phyloP scores from a whole-genome alignment of 345 rosid species.

The Garcia nutans region DNA sequence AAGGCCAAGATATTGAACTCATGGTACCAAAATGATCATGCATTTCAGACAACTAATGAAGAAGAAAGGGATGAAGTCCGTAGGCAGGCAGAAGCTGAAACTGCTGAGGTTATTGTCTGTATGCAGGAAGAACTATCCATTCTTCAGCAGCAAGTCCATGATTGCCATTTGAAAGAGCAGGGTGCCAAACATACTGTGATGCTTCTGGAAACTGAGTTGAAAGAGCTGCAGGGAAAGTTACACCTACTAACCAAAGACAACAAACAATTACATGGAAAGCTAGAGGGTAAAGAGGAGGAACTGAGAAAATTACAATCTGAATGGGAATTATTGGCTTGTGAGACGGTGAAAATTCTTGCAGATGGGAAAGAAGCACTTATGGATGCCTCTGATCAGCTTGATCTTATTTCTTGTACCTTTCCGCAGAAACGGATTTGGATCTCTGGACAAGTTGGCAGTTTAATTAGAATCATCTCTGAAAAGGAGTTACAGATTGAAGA shows the following conservation, averaged over 20 bases:
- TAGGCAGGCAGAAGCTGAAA: conserved; percentile 84
- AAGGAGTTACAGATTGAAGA: conserved; percentile 77
- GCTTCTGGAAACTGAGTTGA: conserved; percentile 50
- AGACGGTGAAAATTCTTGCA: conserved; percentile 67
- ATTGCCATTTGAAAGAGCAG: conserved; percentile 63
- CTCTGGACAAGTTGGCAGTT: conserved; percentile 71
- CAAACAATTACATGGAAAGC: conserved; percentile 43
- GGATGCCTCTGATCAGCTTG: conserved; percentile 71
- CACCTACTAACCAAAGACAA: conserved; percentile 52
- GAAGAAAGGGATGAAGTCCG: conserved; percentile 55
- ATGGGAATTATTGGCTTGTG: conserved; percentile 70
- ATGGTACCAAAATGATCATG: conserved; percentile 62
- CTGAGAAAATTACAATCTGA: conserved; percentile 56
- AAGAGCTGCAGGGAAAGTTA: conserved; percentile 50
- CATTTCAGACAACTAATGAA: conserved; percentile 64
- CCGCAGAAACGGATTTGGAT: conserved; percentile 84
- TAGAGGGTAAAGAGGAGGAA: conserved; percentile 60
- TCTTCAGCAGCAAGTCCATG: conserved; percentile 77
- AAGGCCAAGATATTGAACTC: conserved; percentile 71
- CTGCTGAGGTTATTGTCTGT: conserved; percentile 88
- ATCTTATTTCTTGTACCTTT: conserved; percentile 55
- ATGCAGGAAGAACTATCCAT: conserved; percentile 84
- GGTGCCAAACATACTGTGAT: conserved; percentile 40
- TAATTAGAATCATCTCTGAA: conserved; percentile 60
- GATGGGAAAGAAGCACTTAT: conserved; percentile 64